Evolutionary conservation across 108 stramenopile genomes (phyloP), one percentile per base, ranked within the genome.

Genomic region (Seminavis robusta): DNA sequence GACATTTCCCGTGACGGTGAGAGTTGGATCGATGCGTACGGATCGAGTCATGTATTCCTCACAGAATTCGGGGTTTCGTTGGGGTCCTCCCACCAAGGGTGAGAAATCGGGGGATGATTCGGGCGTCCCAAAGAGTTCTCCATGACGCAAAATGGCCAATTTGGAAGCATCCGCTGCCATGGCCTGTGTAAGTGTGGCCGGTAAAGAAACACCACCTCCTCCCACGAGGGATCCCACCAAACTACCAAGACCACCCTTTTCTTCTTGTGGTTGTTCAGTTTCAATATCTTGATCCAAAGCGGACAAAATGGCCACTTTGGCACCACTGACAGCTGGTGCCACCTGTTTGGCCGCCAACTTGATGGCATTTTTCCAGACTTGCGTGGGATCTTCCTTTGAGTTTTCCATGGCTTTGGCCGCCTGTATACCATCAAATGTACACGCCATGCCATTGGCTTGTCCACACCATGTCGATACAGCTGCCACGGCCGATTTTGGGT

Each of bases 61-160:
- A 16, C 84, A 80, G 26, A 90, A 34, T 16, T 79, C 59, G 13
- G 88, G 80, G 47, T 84, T 69, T 38, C 64, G 46, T 23, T 67
- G 65, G 9, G 80, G 84, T 47, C 88, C 88, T 40, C 88, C 88
- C 27, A 86, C 52, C 17, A 90, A 71, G 13, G 82, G 68, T 24
- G 84, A 84, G 28, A 84, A 84, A 32, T 86, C 76, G 9, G 84
- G 80, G 50, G 84, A 86, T 15, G 83, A 84, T 39, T 86, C 88
- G 8, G 88, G 78, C 3, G 71, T 71, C 8, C 88, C 88, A 72
- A 90, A 90, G 10, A 90, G 57, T 28, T 78, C 72, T 36, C 88
- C 88, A 56, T 86, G 78, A 27, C 88, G 67, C 13, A 90, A 39
- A 23, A 52, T 44, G 0, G 28, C 21, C 13, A 76, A 68, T 4